phyloP scores from a whole-genome alignment of 257 asterid genomes.

The Thymus quinquecostatus region DNA sequence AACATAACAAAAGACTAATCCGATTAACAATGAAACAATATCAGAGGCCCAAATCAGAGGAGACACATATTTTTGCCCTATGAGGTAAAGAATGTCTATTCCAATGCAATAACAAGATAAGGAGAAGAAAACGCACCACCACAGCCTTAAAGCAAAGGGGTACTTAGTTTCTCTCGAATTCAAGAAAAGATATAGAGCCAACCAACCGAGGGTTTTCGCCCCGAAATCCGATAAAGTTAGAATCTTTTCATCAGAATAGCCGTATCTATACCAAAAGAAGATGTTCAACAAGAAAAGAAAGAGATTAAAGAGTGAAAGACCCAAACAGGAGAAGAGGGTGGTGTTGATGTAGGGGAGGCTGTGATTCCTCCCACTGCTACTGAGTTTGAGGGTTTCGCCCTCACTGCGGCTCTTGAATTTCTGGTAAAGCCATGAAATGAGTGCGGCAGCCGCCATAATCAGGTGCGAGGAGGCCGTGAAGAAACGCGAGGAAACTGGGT shows the following conservation, averaged over 20 bases:
- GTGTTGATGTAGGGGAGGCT: conserved; percentile 39
- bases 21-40: conserved; percentile 44
- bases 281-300: conserved; percentile 48
- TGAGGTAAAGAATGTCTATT: conserved; percentile 51
- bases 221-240: conserved; percentile 59
- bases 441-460: conserved; percentile 38
- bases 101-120: conserved; percentile 68
- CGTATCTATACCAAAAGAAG: conserved; percentile 66
- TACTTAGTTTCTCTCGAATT: conserved; percentile 51
- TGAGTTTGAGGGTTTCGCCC: conserved; percentile 32
- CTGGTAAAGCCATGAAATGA: conserved; percentile 43
- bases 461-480: conserved; percentile 59
- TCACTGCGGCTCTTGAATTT: conserved; percentile 27
- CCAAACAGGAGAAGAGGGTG: conserved; percentile 45
- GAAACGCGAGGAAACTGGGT: conserved; percentile 56
- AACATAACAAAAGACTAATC: conserved; percentile 53
- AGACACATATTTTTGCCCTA: conserved; percentile 43
- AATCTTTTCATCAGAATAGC: conserved; percentile 76
- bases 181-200: conserved; percentile 45
- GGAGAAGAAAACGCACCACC: conserved; percentile 70
- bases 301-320: conserved; percentile 54
- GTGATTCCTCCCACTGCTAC: conserved; percentile 24
- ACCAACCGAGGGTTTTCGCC: conserved; percentile 60
- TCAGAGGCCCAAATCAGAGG: conserved; percentile 70
- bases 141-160: conserved; percentile 64